Conservation (phyloP, 305 asterid species). For the Solanum hybrid region DNA sequence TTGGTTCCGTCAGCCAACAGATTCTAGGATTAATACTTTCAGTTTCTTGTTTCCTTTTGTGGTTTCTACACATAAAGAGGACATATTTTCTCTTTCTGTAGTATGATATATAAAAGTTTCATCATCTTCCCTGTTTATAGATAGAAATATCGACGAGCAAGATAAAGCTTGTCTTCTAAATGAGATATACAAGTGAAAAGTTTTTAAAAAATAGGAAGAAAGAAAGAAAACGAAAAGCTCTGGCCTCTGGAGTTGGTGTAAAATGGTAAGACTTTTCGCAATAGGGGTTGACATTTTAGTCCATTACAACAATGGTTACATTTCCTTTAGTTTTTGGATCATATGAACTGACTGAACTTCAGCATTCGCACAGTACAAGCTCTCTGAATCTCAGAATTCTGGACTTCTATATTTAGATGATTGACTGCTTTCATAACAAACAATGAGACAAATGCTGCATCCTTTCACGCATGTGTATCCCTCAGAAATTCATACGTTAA, state of each 20-base stretch:
- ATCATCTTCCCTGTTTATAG: not conserved
- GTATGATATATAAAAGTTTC: not conserved
- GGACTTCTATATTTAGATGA: not conserved
- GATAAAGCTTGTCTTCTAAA: not conserved
- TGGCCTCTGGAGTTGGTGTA: not conserved
- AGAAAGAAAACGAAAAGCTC: not conserved
- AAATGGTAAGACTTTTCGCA: not conserved
- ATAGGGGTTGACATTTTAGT: not conserved
- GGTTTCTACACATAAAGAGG: not conserved
- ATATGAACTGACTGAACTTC: not conserved
- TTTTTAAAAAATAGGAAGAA: not conserved
- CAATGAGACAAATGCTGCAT: not conserved
- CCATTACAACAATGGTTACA: not conserved
- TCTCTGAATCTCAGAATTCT: not conserved
- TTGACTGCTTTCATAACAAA: not conserved
- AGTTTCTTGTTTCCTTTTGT: not conserved
- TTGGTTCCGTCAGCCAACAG: not conserved
- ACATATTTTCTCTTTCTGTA: not conserved
- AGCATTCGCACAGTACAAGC: not conserved
- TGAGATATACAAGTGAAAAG: not conserved
- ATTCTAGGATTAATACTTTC: not conserved
- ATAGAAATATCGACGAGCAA: not conserved
- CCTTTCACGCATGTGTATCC: not conserved
- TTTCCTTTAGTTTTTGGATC: not conserved
- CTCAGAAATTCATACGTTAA: not conserved